Evolutionary conservation across 192 early-diverging fungal genomes (phyloP).

Genomic region (Chytriomyces confervae): DNA sequence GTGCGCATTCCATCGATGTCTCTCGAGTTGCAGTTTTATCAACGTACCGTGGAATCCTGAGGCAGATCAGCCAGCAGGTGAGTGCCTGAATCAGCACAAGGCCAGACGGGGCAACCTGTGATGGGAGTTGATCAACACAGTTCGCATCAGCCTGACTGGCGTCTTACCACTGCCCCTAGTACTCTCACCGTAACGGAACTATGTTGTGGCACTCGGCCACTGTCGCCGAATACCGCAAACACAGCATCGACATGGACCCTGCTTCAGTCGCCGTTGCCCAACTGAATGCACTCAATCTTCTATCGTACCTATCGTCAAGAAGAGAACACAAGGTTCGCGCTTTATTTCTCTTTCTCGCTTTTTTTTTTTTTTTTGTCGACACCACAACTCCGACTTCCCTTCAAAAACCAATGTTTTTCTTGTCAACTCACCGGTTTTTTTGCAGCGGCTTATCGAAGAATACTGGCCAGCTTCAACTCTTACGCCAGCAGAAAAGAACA

Average conservation of each 20-base stretch:
- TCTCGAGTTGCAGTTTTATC: not conserved
- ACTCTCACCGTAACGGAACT: constrained; percentile 16
- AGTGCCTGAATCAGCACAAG: not conserved
- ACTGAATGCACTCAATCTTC: constrained; percentile 18
- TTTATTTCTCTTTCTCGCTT: not conserved
- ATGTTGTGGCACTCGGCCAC: not conserved
- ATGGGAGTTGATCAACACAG: not conserved
- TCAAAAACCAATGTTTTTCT: not conserved
- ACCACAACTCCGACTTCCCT: not conserved
- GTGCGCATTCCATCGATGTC: constrained; percentile 11
- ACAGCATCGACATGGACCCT: not conserved
- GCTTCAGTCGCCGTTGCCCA: not conserved
- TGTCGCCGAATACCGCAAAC: constrained; percentile 24
- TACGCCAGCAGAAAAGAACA: constrained; percentile 8
- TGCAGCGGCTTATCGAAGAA: constrained; percentile 23
- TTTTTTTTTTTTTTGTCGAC: not conserved
- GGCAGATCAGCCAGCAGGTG: constrained; percentile 23
- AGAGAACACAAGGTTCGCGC: constrained; percentile 19
- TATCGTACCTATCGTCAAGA: constrained; percentile 7
- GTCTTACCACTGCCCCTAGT: not conserved
- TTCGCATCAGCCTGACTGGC: too few species aligned
- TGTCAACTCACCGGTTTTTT: not conserved
- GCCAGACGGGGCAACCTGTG: not conserved
- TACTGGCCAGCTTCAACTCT: constrained; percentile 27
- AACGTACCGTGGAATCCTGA: constrained; percentile 16